Conservation (phyloP, 306 rosid species). For the Trichosanthes truncata region DNA sequence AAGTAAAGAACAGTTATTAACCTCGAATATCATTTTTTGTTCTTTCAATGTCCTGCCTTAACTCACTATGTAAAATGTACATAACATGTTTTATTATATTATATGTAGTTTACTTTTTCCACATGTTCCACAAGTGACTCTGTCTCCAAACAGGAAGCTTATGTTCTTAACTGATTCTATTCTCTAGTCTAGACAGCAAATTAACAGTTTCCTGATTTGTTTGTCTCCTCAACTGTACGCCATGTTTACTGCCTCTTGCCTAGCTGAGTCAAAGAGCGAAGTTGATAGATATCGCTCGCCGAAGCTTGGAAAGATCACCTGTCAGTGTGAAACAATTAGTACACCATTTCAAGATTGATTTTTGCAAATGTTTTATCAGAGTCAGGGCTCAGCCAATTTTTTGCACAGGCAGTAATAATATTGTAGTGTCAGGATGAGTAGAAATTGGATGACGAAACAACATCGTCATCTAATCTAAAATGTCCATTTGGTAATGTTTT, state of each 20-base stretch:
- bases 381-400: neutral
- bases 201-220: neutral
- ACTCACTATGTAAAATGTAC: neutral
- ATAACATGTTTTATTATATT: neutral
- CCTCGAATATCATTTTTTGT: neutral
- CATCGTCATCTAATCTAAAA: neutral
- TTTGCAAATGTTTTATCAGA: neutral
- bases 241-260: constrained; percentile 55
- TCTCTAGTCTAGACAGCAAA: neutral
- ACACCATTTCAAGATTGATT: neutral
- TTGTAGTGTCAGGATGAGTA: neutral
- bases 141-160: neutral
- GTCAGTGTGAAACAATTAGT: neutral
- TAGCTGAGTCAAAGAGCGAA: constrained; percentile 39
- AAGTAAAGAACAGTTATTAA: neutral
- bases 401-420: neutral
- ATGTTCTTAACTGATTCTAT: neutral
- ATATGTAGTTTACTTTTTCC: neutral
- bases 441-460: too few relatives aligned
- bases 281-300: constrained; percentile 73
- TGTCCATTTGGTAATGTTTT: neutral
- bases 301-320: constrained; percentile 61
- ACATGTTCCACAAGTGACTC: neutral
- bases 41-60: neutral
- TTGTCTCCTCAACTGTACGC: neutral